Base-by-base conservation (phyloP, 2,329 filamentous ascomycete genomes). In the Paramyrothecium roridum region DNA sequence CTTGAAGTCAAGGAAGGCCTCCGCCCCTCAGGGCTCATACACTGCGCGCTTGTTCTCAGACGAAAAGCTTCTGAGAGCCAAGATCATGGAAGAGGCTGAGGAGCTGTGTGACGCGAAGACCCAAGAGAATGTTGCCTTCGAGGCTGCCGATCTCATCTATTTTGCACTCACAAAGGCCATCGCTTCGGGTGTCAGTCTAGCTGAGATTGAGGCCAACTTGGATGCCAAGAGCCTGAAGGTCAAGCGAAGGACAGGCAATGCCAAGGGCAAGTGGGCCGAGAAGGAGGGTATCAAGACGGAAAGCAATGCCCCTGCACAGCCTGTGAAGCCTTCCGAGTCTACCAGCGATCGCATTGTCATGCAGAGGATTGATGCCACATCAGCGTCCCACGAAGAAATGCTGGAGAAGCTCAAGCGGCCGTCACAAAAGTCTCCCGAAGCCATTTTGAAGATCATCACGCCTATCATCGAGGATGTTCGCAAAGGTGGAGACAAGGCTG, bases 21-120 rank as follows among this genome's bases (percentile, higher is more conserved):
- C 89, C 19, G 93, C 93, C 0, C 93, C 95, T 0, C 82, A 83
- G 61, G 93, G 93, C 2, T 99, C 95, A 13, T 99, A 99, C 73
- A 99, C 95, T 4, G 91, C 92, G 19, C 83, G 93, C 34, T 79
- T 99, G 1, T 99, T 98, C 79, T 93, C 88, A 19, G 95, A 99
- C 60, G 85, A 91, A 63, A 93, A 96, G 71, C 82, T 99, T 54
- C 76, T 97, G 53, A 83, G 90, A 47, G 95, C 95, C 3, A 99
- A 99, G 80, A 97, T 99, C 54, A 96, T 98, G 86, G 95, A 99
- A 73, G 95, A 99, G 72, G 95, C 95, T 0, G 90, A 96, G 67
- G 95, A 99, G 76, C 81, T 99, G 46, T 97, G 93, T 67, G 86
- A 95, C 60, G 93, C 95, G 17, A 86, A 86, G 61, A 87, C 86